Conservation (phyloP, 192 early-diverging fungal genomes). For the Dissophora ornata region DNA sequence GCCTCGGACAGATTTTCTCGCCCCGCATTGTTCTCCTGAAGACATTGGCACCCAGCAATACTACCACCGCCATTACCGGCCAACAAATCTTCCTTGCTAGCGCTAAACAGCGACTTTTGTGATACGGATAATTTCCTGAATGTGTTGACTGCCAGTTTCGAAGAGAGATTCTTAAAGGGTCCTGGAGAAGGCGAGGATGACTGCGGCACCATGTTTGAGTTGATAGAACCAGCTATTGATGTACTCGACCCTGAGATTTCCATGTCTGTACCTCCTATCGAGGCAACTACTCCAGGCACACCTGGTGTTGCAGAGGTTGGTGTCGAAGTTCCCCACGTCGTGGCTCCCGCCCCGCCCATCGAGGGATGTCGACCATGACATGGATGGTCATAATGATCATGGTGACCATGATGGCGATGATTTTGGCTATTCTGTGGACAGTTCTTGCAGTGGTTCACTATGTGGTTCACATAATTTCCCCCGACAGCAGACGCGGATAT, state of each 20-base stretch:
- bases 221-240: background rate
- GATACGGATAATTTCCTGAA: conserved; percentile 27
- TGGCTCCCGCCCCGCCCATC: background rate
- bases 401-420: no score
- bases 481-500: conserved; percentile 23
- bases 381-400: no score
- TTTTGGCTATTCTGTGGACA: conserved; percentile 2
- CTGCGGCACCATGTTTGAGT: background rate
- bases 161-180: conserved; percentile 15
- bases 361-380: conserved; percentile 16
- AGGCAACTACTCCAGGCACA: background rate
- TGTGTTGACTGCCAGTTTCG: conserved; percentile 29
- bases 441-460: conserved; percentile 13
- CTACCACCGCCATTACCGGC: background rate
- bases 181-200: conserved; percentile 21
- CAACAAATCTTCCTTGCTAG: conserved; percentile 26
- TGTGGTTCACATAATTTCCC: background rate
- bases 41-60: conserved; percentile 11
- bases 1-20: conserved; percentile 8
- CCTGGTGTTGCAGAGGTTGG: background rate
- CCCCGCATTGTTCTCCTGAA: conserved; percentile 3
- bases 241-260: conserved; percentile 12
- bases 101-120: conserved; percentile 31
- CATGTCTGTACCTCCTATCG: conserved; percentile 23
- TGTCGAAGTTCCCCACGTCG: background rate